Percentiles rank a stretch among this genome's conserved stretches.
Conservation (phyloP, 257 asterid species). For the Gentiana straminea region DNA sequence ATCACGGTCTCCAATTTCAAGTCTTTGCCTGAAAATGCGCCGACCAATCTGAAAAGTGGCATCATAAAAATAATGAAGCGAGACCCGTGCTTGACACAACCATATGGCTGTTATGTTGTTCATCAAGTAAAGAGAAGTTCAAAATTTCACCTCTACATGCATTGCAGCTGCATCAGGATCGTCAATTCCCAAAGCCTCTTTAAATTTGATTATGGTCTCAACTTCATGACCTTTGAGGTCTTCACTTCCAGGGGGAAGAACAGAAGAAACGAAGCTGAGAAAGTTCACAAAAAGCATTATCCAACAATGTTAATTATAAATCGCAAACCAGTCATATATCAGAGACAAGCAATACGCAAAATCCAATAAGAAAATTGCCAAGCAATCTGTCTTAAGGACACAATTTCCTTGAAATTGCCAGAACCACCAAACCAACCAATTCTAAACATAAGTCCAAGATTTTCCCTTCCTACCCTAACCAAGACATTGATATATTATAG, state of each 20-base stretch:
- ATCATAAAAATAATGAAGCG: constrained; percentile 7
- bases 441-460: too few relatives aligned
- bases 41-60: constrained; percentile 70
- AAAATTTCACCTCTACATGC: constrained; percentile 84
- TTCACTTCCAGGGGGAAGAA: constrained; percentile 74
- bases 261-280: constrained; percentile 62
- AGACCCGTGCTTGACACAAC: constrained; percentile 6
- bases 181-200: constrained; percentile 84
- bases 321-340: background rate
- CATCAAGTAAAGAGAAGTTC: background rate
- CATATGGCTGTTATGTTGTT: background rate
- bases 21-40: constrained; percentile 84
- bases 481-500: too few relatives aligned
- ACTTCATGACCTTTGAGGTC: constrained; percentile 89
- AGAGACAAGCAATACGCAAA: background rate
- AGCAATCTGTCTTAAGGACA: too few relatives aligned
- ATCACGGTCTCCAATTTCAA: constrained; percentile 91
- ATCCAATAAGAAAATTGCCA: background rate
- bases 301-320: constrained; percentile 1
- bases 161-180: constrained; percentile 96
- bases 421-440: too few relatives aligned
- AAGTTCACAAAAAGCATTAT: constrained; percentile 3
- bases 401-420: too few relatives aligned
- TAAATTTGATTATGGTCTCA: constrained; percentile 64
- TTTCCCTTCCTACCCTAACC: too few relatives aligned